phyloP scores from a whole-genome alignment of 2,329 filamentous ascomycete genomes.

The Trichoderma sp. region DNA sequence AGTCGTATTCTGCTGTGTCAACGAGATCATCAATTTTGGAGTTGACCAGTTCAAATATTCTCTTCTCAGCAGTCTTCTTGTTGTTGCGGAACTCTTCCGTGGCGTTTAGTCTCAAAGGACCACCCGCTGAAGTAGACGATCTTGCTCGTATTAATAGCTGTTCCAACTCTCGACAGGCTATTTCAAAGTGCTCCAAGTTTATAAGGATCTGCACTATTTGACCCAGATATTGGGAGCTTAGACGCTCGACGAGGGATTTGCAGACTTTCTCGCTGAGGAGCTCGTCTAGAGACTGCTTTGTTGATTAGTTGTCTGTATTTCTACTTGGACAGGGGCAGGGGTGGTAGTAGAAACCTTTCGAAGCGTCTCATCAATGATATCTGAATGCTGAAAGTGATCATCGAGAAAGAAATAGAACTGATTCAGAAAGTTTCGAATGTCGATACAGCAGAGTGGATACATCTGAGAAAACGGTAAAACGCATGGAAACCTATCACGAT shows the following conservation, averaged over 20 bases:
- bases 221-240: constrained; percentile 89
- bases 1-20: constrained; percentile 96
- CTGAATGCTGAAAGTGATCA: constrained; percentile 89
- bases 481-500: constrained; percentile 69
- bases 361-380: constrained; percentile 86
- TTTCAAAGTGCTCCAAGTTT: constrained; percentile 95
- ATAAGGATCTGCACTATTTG: constrained; percentile 99
- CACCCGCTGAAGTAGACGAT: constrained; percentile 76
- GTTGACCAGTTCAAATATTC: constrained; percentile 97
- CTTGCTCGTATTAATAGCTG: constrained; percentile 79
- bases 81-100: constrained; percentile 84
- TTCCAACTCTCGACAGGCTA: constrained; percentile 86
- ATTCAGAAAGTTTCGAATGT: constrained; percentile 95
- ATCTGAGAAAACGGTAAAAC: constrained; percentile 98
- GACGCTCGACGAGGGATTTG: constrained; percentile 79
- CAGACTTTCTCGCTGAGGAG: constrained; percentile 92
- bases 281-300: constrained; percentile 75
- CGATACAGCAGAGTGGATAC: constrained; percentile 97
- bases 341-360: constrained; percentile 55
- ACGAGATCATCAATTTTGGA: constrained; percentile 98
- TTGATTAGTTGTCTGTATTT: neutral
- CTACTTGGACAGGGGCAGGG: neutral
- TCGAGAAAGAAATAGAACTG: constrained; percentile 98
- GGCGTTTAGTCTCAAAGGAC: constrained; percentile 74
- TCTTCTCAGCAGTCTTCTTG: constrained; percentile 94